Evolutionary conservation across 371 early-diverging fungal genomes (phyloP).

Genomic region (Mucor lusitanicus): DNA sequence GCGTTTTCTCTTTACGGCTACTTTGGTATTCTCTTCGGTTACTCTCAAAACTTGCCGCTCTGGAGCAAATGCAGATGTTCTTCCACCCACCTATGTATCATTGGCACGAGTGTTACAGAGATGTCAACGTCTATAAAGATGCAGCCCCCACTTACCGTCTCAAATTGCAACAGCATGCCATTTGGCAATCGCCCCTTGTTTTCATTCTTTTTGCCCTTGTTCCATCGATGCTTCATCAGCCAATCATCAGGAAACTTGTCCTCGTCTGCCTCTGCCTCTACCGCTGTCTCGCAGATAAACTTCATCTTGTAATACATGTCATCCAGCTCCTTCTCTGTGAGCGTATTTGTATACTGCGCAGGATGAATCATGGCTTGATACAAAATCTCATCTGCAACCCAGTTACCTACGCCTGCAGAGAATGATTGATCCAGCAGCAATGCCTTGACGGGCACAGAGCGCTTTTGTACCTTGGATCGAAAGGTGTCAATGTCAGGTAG

Average conservation of each 20-base stretch:
- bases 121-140: too few species aligned
- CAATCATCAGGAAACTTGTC: constrained; percentile 58
- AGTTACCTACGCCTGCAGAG: constrained; percentile 73
- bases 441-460: constrained; percentile 58
- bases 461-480: constrained; percentile 21
- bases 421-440: constrained; percentile 62
- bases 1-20: background rate
- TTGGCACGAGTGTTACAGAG: too few species aligned
- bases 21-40: background rate
- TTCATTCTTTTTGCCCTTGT: constrained; percentile 47
- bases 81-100: constrained; percentile 17
- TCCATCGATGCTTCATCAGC: constrained; percentile 68
- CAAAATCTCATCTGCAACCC: constrained; percentile 69
- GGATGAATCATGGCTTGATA: constrained; percentile 66
- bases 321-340: constrained; percentile 44
- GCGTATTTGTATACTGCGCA: constrained; percentile 47
- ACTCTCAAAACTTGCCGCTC: constrained; percentile 12
- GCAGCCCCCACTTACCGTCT: constrained; percentile 26
- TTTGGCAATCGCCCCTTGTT: constrained; percentile 34
- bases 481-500: constrained; percentile 49
- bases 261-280: constrained; percentile 59
- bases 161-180: constrained; percentile 38
- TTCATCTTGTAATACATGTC: constrained; percentile 40
- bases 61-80: constrained; percentile 29
- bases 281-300: constrained; percentile 50